Evolutionary conservation across 2,329 filamentous ascomycete species (phyloP).

Genomic region (Dothidotthia symphoricarpi): DNA sequence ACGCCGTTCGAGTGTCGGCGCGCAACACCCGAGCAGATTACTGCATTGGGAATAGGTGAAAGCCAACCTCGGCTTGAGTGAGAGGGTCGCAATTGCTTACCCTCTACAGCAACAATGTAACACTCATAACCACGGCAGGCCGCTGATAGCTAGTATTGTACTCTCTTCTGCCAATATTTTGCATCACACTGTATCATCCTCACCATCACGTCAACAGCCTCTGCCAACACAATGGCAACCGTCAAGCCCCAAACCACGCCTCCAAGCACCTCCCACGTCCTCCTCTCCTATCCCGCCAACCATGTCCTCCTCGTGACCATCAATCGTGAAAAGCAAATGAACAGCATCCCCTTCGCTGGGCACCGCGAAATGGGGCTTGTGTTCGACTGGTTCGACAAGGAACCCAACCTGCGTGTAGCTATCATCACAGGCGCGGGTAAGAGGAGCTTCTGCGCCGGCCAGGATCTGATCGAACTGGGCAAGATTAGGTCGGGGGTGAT

Average conservation of each 20-base stretch:
- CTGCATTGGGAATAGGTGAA: constrained; percentile 1
- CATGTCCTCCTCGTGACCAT: constrained; percentile 55
- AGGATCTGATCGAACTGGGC: constrained; percentile 52
- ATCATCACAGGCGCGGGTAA: constrained; percentile 53
- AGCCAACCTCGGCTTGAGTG: constrained; percentile 6
- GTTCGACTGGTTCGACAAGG: constrained; percentile 55
- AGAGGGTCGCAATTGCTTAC: constrained; percentile 6
- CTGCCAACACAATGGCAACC: constrained; percentile 21
- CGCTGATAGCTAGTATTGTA: neutral
- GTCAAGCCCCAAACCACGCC: constrained; percentile 30
- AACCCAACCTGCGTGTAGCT: constrained; percentile 50
- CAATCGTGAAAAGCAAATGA: constrained; percentile 52
- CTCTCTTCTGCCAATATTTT: neutral
- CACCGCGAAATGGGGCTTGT: constrained; percentile 52
- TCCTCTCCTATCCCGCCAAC: constrained; percentile 49
- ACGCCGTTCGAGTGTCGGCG: too few relatives aligned
- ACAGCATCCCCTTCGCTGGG: constrained; percentile 43
- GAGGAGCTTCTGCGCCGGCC: constrained; percentile 56
- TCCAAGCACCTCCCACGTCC: constrained; percentile 34
- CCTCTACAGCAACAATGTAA: constrained; percentile 7
- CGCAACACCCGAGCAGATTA: neutral
- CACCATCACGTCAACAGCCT: neutral
- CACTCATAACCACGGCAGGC: neutral
- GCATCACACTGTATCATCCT: neutral
- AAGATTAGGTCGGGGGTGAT: constrained; percentile 30